These are phyloP conservation scores for Trichosporon asahii DNA, from an alignment of 1,284 basidiomycete species.

Conservation along the genomic window DNA sequence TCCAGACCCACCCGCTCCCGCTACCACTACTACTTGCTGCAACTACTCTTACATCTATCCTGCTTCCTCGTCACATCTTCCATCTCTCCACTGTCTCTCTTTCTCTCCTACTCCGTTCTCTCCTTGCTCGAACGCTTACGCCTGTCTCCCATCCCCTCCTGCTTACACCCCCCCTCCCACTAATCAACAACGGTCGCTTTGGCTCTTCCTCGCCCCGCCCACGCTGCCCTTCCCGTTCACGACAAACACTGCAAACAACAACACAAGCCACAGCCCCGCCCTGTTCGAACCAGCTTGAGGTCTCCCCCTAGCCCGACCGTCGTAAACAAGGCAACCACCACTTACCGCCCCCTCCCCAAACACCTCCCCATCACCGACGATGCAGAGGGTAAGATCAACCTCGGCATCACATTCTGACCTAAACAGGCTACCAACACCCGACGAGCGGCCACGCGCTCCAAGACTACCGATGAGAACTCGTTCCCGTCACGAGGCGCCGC, in stretches of 20 bases:
- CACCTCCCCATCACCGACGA: not conserved
- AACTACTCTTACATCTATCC: too few species aligned
- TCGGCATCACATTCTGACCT: not conserved
- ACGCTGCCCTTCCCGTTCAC: not conserved
- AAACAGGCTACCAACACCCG: constrained; percentile 29
- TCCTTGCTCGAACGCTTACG: not conserved
- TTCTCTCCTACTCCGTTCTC: not conserved
- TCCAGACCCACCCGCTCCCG: not conserved
- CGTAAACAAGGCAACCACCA: not conserved
- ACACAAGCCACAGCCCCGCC: not conserved
- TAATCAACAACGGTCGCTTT: not conserved
- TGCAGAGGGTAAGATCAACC: not conserved
- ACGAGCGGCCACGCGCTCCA: constrained; percentile 32
- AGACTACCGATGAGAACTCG: constrained; percentile 47
- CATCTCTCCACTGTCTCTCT: not conserved
- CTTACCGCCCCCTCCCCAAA: not conserved
- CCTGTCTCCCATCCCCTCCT: not conserved
- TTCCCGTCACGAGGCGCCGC: constrained; percentile 32
- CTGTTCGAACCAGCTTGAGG: not conserved
- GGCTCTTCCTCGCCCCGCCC: not conserved
- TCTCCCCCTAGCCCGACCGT: not conserved
- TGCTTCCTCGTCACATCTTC: not conserved
- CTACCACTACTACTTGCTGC: not conserved
- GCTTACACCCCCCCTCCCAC: not conserved
- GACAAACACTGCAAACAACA: not conserved